Base-by-base conservation (phyloP, 2,329 filamentous ascomycete species). In the Harringtonia aguacate region DNA sequence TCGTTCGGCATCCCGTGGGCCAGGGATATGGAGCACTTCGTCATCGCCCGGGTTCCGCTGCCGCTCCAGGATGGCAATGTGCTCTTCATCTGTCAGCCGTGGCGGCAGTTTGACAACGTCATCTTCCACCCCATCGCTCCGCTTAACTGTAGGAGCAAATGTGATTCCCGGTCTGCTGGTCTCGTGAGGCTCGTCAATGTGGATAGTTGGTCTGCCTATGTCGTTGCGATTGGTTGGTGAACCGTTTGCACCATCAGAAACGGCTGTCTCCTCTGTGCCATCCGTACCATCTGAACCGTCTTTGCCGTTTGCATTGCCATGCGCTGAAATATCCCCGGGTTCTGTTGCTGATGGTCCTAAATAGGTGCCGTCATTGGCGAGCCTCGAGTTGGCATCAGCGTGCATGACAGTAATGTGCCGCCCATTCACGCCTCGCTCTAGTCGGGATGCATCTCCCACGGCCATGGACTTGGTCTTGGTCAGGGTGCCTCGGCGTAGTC, bases 31-130 rank as follows among this genome's bases (percentile, higher is more conserved):
- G 36, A 97, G 66, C 1, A 88, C 79, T 29, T 81, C 79, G 43
- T 79, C 81, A 45, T 84, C 81, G 49, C 79, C 78, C 2, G 70
- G 71, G 45, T 86, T 82, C 31, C 88, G 77, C 59, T 95, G 90
- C 28, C 84, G 81, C 59, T 95, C 79, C 14, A 95, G 61, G 55
- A 97, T 92, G 7, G 84, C 84, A 55, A 95, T 94, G 56, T 94
- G 86, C 48, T 89, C 83, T 44, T 87, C 84, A 36, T 84, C 72
- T 29, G 73, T 69, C 39, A 75, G 60, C 1, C 75, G 75, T 10
- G 81, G 66, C 41, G 64, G 65, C 20, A 69, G 52, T 43, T 71
- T 65, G n/a, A 63, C 58, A 10, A 61, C 52, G 12, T 69, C 67
- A 13, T 78, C 64, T 36, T 68, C 66, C 28, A 76, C 53, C 8